A percentile compares a stretch with the other conserved stretches of the same genome.
These are phyloP conservation scores for Bisporella sp. DNA, from an alignment of 2,329 filamentous ascomycete genomes.

Conservation along the genomic window DNA sequence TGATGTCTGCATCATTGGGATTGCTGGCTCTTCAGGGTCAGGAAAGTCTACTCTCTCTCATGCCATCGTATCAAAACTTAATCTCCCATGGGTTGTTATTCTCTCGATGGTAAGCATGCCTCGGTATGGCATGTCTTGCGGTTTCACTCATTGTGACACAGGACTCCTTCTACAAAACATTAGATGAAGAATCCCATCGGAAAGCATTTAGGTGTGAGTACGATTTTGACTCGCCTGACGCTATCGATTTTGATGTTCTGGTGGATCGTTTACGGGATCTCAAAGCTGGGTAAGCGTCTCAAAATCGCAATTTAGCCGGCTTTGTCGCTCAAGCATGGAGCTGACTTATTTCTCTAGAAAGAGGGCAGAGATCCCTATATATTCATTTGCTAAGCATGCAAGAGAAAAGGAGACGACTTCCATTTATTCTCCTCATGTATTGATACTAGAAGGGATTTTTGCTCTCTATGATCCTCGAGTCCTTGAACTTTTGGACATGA, in stretches of 20 bases:
- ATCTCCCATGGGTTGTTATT: constrained; percentile 96
- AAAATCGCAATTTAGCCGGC: not conserved
- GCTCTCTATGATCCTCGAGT: constrained; percentile 85
- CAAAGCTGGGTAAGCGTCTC: constrained; percentile 69
- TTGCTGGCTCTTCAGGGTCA: constrained; percentile 91
- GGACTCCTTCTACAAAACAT: constrained; percentile 96
- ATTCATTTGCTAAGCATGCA: constrained; percentile 90
- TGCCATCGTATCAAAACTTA: constrained; percentile 83
- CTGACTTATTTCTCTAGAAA: constrained; percentile 47
- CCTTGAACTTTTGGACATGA: constrained; percentile 82
- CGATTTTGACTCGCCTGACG: constrained; percentile 91
- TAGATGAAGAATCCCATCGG: constrained; percentile 70
- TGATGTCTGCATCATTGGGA: constrained; percentile 91
- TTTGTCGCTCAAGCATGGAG: not conserved
- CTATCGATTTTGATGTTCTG: constrained; percentile 88
- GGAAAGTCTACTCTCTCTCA: constrained; percentile 90
- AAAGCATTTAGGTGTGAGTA: constrained; percentile 85
- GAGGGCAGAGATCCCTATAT: constrained; percentile 85
- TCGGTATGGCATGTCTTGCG: not conserved
- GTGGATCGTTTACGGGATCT: constrained; percentile 74
- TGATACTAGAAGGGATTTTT: constrained; percentile 94
- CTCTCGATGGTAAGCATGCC: constrained; percentile 71
- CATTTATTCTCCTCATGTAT: constrained; percentile 92
- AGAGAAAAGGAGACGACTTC: constrained; percentile 72
- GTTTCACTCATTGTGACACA: constrained; percentile 30